Conservation (phyloP, 2,329 filamentous ascomycete species). For the Arthrobotrys musiformis region DNA sequence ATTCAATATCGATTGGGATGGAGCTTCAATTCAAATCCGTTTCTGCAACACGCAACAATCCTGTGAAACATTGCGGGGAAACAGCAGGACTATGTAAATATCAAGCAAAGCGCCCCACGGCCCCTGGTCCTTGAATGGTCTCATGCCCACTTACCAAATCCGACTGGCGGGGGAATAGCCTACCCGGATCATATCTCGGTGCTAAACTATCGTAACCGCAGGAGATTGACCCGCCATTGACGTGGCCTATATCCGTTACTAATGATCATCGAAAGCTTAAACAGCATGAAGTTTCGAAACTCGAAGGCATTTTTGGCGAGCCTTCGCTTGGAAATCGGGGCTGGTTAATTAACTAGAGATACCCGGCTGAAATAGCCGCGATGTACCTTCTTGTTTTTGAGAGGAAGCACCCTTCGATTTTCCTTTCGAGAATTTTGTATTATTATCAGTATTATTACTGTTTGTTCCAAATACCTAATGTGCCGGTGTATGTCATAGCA, state of each 20-base stretch:
- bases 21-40: too few relatives aligned
- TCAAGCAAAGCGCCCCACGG: not conserved
- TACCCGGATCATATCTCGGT: not conserved
- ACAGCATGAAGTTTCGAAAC: too few relatives aligned
- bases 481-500: not conserved
- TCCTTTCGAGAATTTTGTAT: too few relatives aligned
- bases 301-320: not conserved
- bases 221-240: not conserved
- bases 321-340: not conserved
- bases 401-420: too few relatives aligned
- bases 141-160: not conserved
- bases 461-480: too few relatives aligned
- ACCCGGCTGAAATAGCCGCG: not conserved
- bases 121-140: not conserved
- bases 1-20: too few relatives aligned
- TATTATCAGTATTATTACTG: too few relatives aligned
- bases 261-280: too few relatives aligned
- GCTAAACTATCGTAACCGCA: not conserved
- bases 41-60: too few relatives aligned
- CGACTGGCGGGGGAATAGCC: not conserved
- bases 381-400: not conserved
- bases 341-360: not conserved
- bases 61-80: slow-evolving; percentile 9
- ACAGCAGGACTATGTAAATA: not conserved
- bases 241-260: not conserved